Conservation (phyloP, 345 rosid species). For the Corchorus olitorius region DNA sequence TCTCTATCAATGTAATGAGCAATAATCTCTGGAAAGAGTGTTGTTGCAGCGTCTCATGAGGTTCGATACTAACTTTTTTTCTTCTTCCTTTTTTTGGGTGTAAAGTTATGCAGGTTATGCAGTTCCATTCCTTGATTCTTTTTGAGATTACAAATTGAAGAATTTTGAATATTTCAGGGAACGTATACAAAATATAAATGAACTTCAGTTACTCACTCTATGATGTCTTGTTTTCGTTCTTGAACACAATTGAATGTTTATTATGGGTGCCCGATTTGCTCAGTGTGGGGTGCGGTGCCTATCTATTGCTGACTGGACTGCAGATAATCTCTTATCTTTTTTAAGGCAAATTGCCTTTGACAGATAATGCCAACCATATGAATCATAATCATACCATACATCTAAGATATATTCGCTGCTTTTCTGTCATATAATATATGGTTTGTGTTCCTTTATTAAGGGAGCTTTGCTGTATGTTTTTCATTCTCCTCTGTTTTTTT, state of each 20-base stretch:
- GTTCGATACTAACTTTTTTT: not conserved
- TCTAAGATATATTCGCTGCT: not conserved
- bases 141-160: not conserved
- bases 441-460: not conserved
- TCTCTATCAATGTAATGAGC: not conserved
- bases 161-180: not conserved
- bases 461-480: not conserved
- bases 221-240: not conserved
- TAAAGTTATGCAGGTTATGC: conserved; percentile 6
- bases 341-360: not conserved
- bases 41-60: conserved; percentile 3
- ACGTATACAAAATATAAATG: not conserved
- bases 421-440: not conserved
- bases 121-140: conserved; percentile 3
- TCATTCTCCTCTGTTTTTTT: too few species aligned
- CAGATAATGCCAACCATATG: not conserved
- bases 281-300: too few species aligned
- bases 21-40: not conserved
- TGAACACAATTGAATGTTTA: not conserved
- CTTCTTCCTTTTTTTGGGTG: not conserved
- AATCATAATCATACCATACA: not conserved
- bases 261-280: not conserved
- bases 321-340: not conserved
- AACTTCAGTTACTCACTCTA: not conserved
- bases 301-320: not conserved